Percentiles rank a stretch among this genome's conserved stretches.
Conservation (phyloP, 2,329 filamentous ascomycete species). For the Sodiomyces alkalinus region DNA sequence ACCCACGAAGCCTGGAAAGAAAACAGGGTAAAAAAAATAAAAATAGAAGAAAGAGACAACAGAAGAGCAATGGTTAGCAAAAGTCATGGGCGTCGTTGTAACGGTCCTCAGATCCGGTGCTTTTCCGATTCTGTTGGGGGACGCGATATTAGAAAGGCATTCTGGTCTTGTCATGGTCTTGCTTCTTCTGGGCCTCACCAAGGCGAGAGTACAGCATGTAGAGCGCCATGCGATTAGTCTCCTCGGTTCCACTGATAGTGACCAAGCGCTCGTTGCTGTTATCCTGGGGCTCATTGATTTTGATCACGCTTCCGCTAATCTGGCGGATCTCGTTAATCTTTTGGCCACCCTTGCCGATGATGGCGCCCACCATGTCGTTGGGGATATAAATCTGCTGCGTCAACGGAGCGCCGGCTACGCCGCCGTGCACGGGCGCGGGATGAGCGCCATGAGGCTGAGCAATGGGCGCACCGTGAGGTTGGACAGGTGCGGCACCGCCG, state of each 20-base stretch:
- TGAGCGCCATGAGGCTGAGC: constrained; percentile 37
- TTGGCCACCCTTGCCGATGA: constrained; percentile 94
- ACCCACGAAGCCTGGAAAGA: too few species aligned
- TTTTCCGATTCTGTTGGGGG: constrained; percentile 25
- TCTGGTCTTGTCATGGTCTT: neutral
- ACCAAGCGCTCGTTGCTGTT: constrained; percentile 97
- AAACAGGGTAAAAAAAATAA: too few species aligned
- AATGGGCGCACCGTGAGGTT: constrained; percentile 51
- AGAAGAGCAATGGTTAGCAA: too few species aligned
- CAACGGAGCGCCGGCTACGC: constrained; percentile 62
- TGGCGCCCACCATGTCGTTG: constrained; percentile 98
- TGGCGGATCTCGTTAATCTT: constrained; percentile 99
- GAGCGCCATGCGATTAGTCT: constrained; percentile 98
- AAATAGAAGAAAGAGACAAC: too few species aligned
- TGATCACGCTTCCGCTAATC: constrained; percentile 94
- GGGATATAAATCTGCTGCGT: constrained; percentile 99
- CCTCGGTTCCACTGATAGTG: constrained; percentile 92
- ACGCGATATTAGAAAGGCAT: constrained; percentile 2
- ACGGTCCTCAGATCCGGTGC: constrained; percentile 22
- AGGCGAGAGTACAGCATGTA: constrained; percentile 98
- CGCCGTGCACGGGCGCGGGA: constrained; percentile 34
- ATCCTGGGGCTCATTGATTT: constrained; percentile 98
- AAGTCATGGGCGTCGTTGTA: constrained; percentile 5
- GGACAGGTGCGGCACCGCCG: constrained; percentile 63
- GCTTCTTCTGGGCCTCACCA: constrained; percentile 41